A percentile compares a stretch with the other conserved stretches of the same genome.
phyloP scores from a whole-genome alignment of 164 flowering plant species.

The Vitis rupestris region DNA sequence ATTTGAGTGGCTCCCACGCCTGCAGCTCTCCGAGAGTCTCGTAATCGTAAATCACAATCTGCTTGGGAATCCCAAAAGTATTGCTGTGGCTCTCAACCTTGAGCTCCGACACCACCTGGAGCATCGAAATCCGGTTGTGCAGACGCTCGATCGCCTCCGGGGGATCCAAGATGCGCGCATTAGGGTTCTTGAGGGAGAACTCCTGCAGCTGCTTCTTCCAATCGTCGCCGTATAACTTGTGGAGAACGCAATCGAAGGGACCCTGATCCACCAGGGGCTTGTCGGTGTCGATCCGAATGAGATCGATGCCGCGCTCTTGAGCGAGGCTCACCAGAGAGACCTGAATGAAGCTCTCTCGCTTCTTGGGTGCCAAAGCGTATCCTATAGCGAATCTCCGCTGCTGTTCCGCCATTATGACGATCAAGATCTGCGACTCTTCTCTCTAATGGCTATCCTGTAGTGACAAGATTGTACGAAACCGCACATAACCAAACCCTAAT shows the following conservation, averaged over 20 bases:
- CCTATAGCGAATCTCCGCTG: conserved; percentile 38
- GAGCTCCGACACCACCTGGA: conserved; percentile 70
- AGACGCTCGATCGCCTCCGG: conserved; percentile 52
- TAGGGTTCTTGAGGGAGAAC: conserved; percentile 29
- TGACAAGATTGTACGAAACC: background rate
- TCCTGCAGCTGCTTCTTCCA: conserved; percentile 49
- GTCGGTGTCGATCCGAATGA: conserved; percentile 38
- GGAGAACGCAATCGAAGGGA: conserved; percentile 61
- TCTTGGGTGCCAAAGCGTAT: conserved; percentile 59
- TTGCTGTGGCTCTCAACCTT: conserved; percentile 18
- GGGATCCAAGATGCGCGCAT: conserved; percentile 34
- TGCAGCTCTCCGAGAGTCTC: conserved; percentile 29
- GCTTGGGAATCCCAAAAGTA: conserved; percentile 74
- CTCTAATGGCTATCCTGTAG: background rate
- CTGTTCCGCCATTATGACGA: conserved; percentile 31
- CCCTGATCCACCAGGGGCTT: conserved; percentile 54
- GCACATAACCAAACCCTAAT: background rate
- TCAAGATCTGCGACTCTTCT: background rate
- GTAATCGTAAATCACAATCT: conserved; percentile 54
- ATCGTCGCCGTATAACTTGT: conserved; percentile 54
- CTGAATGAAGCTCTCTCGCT: conserved; percentile 48
- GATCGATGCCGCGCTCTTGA: conserved; percentile 37
- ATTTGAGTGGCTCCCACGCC: conserved; percentile 40
- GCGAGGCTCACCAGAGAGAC: conserved; percentile 32
- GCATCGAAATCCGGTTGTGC: conserved; percentile 84